These are phyloP conservation scores for Trichoderma reesei DNA, from an alignment of 495 filamentous ascomycete species.

Conservation along the genomic window DNA sequence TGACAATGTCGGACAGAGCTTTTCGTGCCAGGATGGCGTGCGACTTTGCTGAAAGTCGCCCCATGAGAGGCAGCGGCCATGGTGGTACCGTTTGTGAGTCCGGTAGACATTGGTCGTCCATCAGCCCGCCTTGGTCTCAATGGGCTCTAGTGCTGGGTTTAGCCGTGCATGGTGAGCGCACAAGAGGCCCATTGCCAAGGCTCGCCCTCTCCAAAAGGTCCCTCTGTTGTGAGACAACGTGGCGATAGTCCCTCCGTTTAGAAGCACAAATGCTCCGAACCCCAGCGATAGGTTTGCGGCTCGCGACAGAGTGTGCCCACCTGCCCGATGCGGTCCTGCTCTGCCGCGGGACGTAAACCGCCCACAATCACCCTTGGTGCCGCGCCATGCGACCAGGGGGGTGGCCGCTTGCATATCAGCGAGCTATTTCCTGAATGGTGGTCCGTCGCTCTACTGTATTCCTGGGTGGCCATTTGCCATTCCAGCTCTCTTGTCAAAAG, in stretches of 20 bases:
- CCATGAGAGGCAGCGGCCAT: too few species aligned
- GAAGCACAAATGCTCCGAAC: not conserved
- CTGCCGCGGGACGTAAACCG: not conserved
- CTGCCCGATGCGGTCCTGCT: not conserved
- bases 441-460: not conserved
- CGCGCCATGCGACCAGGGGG: not conserved
- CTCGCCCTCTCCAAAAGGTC: not conserved
- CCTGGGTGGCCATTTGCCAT: not conserved
- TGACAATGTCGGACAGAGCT: too few species aligned
- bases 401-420: not conserved
- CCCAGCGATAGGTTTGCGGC: not conserved
- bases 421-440: not conserved
- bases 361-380: not conserved
- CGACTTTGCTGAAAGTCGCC: too few species aligned
- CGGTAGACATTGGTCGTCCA: too few species aligned
- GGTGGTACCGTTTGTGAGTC: too few species aligned
- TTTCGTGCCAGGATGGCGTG: too few species aligned
- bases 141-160: not conserved
- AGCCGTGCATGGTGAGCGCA: not conserved
- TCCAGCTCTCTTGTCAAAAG: not conserved
- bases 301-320: not conserved
- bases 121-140: not conserved
- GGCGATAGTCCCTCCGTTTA: not conserved
- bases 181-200: not conserved
- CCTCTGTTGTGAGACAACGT: not conserved